Base-by-base conservation (phyloP, 371 early-diverging fungal genomes). In the Lichtheimia hyalospora region DNA sequence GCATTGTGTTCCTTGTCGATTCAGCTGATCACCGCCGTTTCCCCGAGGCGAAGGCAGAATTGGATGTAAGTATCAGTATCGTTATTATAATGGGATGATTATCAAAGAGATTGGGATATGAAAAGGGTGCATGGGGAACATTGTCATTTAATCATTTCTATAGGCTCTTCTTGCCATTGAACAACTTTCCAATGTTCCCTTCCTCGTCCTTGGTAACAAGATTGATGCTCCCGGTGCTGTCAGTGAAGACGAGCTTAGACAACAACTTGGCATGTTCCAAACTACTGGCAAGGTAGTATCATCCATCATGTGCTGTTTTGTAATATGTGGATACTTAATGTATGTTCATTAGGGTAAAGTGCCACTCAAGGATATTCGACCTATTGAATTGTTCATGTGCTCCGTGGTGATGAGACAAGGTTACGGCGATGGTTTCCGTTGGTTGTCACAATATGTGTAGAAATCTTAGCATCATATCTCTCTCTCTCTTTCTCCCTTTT, bases 361-460 rank as follows among this genome's bases (percentile, higher is more conserved):
- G 50, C 84, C 87, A 57, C 84, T 96, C 69, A 91, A 89, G 68
- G 93, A 93, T 70, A 89, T 96, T 64, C 86, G 98, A 58, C 95
- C 98, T 55, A 94, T 97, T 63, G 98, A 98, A 82, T 88, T 98
- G 25, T 98, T 95, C 72, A 98, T 98, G 98, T 96, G 96, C 85
- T 95, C 96, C 24, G 95, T 98, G 28, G 95, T 96, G 40, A 92
- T 94, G 94, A 85, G 93, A 80, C 94, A 94, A 81, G 98, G 98
- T 69, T 98, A 98, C 71, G 97, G 96, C 50, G 98, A 96, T 66
- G 97, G 96, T 81, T 93, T 94, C 89, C 89, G 91, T 65, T 94
- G 95, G 95, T 70, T 94, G 67, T 93, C 93, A 48, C 89, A 92
- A 79, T 94, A 92, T 72, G 89, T 94, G 55, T 90, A 87, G 55